Evolutionary conservation across 2,329 filamentous ascomycete species (phyloP).

Genomic region (Cytospora chrysosperma): DNA sequence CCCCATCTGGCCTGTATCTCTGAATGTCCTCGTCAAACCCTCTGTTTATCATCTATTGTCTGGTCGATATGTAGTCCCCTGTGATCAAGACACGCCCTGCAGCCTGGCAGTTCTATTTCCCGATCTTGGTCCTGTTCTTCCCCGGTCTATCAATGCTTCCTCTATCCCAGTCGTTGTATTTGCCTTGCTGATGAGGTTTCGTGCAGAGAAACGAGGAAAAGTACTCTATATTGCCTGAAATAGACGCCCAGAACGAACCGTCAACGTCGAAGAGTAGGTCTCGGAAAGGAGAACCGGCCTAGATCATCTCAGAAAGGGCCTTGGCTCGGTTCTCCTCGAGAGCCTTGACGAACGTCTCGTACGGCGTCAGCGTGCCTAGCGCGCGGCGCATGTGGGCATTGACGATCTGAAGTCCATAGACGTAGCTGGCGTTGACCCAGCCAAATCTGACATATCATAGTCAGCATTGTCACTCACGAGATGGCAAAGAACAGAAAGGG

Average conservation of each 20-base stretch:
- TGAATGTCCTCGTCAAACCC: neutral
- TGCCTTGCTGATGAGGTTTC: conserved; percentile 5
- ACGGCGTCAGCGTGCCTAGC: conserved; percentile 83
- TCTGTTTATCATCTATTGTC: neutral
- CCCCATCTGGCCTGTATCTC: neutral
- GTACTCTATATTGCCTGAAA: neutral
- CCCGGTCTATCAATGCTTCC: conserved; percentile 2
- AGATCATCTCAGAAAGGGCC: conserved; percentile 46
- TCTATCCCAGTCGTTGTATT: neutral
- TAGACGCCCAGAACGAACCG: neutral
- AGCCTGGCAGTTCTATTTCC: neutral
- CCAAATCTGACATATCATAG: conserved; percentile 66
- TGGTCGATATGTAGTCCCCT: neutral
- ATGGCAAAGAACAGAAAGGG: neutral
- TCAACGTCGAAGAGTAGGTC: neutral
- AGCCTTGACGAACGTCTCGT: conserved; percentile 76
- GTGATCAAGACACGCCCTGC: neutral
- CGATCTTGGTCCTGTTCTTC: neutral
- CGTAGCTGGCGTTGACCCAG: conserved; percentile 98
- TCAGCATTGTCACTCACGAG: conserved; percentile 29
- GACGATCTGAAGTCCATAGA: conserved; percentile 86
- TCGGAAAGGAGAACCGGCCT: conserved; percentile 7
- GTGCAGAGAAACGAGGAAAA: neutral
- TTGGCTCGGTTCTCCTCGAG: conserved; percentile 55
- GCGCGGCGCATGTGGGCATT: conserved; percentile 88